These are phyloP conservation scores for Cyclanthera cordifolia DNA, from an alignment of 306 rosid genomes.

Conservation along the genomic window DNA sequence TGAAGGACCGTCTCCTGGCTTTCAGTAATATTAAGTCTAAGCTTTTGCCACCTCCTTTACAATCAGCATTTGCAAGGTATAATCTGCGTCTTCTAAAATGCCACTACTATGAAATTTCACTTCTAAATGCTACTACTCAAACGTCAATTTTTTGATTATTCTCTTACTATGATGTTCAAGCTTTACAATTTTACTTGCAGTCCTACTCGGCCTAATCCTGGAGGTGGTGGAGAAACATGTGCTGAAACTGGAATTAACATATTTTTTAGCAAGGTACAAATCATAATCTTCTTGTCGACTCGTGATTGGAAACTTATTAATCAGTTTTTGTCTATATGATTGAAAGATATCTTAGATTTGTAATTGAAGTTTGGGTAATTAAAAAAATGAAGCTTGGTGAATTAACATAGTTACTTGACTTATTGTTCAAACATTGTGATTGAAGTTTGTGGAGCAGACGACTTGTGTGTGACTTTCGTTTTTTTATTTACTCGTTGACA, in stretches of 20 bases:
- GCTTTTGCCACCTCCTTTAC: constrained; percentile 76
- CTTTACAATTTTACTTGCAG: constrained; percentile 34
- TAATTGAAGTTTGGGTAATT: not conserved
- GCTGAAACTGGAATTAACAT: constrained; percentile 93
- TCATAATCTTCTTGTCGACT: not conserved
- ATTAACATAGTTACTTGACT: not conserved
- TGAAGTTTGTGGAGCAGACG: not conserved
- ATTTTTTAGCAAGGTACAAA: constrained; percentile 77
- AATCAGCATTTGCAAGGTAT: constrained; percentile 97
- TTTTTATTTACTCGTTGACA: not conserved
- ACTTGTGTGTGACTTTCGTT: not conserved
- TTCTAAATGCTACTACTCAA: constrained; percentile 6
- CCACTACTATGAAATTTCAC: constrained; percentile 4
- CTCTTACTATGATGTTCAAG: not conserved
- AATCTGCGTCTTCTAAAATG: not conserved
- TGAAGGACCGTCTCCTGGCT: constrained; percentile 69
- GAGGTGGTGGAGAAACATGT: constrained; percentile 97
- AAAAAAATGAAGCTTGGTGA: not conserved
- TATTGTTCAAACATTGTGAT: constrained; percentile 2
- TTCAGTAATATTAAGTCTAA: constrained; percentile 62
- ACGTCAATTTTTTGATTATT: not conserved
- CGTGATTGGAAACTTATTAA: not conserved
- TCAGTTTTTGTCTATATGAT: not conserved
- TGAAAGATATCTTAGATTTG: not conserved
- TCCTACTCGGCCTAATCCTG: constrained; percentile 96